Evolutionary conservation across 768 basidiomycete species (phyloP).

Genomic region (Suillus subluteus): DNA sequence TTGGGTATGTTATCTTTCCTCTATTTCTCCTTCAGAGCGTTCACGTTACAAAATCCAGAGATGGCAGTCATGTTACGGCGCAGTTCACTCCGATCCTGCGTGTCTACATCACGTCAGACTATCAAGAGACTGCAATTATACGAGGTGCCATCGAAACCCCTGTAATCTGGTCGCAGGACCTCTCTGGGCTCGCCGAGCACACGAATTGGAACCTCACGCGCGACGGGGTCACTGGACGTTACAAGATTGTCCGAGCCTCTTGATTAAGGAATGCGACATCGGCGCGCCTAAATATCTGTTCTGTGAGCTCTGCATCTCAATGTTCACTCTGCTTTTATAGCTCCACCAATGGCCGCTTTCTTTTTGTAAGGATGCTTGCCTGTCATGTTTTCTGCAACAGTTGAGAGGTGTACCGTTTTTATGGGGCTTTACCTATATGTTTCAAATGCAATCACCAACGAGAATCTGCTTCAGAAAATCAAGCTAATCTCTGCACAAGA

Average conservation of each 20-base stretch:
- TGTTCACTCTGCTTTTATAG: neutral
- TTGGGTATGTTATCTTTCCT: neutral
- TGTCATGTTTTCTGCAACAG: too few relatives aligned
- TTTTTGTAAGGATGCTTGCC: too few relatives aligned
- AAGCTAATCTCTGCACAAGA: too few relatives aligned
- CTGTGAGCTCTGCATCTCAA: neutral
- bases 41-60: neutral
- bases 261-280: neutral
- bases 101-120: slow-evolving; percentile 7
- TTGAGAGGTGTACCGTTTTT: neutral
- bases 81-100: slow-evolving; percentile 4
- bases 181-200: neutral
- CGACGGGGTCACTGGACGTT: neutral
- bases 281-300: neutral
- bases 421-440: too few relatives aligned
- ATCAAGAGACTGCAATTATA: neutral
- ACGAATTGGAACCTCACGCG: slow-evolving; percentile 6
- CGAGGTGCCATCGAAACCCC: neutral
- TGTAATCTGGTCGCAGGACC: neutral
- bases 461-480: too few relatives aligned
- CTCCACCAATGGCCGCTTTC: neutral
- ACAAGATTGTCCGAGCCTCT: neutral
- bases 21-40: neutral
- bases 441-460: too few relatives aligned
- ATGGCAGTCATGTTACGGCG: neutral